Base-by-base conservation (phyloP, 441 rosid genomes). In the Flueggea neowawraea region DNA sequence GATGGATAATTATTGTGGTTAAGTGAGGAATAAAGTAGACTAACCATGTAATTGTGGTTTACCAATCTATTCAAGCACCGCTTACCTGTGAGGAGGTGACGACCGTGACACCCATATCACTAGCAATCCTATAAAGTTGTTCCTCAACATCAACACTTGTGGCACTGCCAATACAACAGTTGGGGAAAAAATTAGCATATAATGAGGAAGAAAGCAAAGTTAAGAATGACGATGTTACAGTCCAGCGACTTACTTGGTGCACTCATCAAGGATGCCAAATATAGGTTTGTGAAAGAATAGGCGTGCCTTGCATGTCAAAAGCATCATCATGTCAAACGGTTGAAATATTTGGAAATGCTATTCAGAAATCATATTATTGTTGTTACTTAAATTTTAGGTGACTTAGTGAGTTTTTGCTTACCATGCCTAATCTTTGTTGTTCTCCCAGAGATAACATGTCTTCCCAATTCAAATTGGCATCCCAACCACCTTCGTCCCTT, bases 401-500 rank as follows among this genome's bases (percentile, higher is more conserved):
- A n/a, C n/a, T n/a, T n/a, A 13, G 3, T 17, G 16, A n/a, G 15
- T 5, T 50, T 43, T 52, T 57, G 74, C 82, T 76, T 65, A 95
- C 99, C 99, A 95, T 90, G 71, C 99, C 98, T 65, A 95, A 75
- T 75, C 99, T 85, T 74, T 95, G 99, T 78, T 95, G 99, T 72
- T 95, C 99, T 50, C 99, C 99, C 6, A 95, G 96, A 63, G 99
- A 95, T 22, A 92, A 88, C 60, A 78, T 84, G 69, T 95, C 98
- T 78, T 92, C 97, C 99, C 98, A 95, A 68, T 90, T 92, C 54
- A 72, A 68, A 63, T 69, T 72, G 54, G 98, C 86, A 77, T 92
- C 96, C 98, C 96, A 95, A 55, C 94, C 94, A 63, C 84, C 82
- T 72, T 79, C 91, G 61, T 83, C 97, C 77, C 99, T 80, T 76